phyloP scores from a whole-genome alignment of 1,284 basidiomycete genomes.

The Fomitopsis palustris region DNA sequence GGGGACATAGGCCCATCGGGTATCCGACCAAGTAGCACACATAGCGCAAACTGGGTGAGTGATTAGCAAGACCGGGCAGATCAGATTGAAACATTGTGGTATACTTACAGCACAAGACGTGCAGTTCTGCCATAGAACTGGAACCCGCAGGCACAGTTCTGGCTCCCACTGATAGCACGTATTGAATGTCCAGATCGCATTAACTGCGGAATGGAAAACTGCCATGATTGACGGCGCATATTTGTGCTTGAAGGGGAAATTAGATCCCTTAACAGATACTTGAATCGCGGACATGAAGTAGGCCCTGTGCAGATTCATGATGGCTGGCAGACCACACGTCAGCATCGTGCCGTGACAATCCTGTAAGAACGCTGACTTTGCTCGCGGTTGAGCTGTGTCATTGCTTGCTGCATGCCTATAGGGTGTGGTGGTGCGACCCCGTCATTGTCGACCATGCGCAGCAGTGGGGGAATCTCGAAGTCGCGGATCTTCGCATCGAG shows the following conservation, averaged over 20 bases:
- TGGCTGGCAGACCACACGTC: conserved; percentile 35
- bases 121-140: conserved; percentile 63
- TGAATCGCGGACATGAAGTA: conserved; percentile 72
- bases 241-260: conserved; percentile 55
- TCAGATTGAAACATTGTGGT: background rate
- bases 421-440: conserved; percentile 19
- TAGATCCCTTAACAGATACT: conserved; percentile 39
- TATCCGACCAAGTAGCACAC: conserved; percentile 61
- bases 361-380: conserved; percentile 39
- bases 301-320: conserved; percentile 65
- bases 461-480: conserved; percentile 21
- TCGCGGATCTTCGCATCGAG: conserved; percentile 28
- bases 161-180: conserved; percentile 55
- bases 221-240: conserved; percentile 61
- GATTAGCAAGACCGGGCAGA: background rate
- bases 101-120: conserved; percentile 56
- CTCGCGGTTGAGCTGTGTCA: conserved; percentile 47
- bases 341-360: background rate
- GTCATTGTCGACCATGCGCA: conserved; percentile 22
- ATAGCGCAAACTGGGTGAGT: conserved; percentile 53
- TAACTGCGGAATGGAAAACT: conserved; percentile 53
- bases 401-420: conserved; percentile 24
- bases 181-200: conserved; percentile 50
- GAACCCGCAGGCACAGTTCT: conserved; percentile 48
- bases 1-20: conserved; percentile 56